Evolutionary conservation across 768 basidiomycete species (phyloP).

Genomic region (Russula ochroleuca): DNA sequence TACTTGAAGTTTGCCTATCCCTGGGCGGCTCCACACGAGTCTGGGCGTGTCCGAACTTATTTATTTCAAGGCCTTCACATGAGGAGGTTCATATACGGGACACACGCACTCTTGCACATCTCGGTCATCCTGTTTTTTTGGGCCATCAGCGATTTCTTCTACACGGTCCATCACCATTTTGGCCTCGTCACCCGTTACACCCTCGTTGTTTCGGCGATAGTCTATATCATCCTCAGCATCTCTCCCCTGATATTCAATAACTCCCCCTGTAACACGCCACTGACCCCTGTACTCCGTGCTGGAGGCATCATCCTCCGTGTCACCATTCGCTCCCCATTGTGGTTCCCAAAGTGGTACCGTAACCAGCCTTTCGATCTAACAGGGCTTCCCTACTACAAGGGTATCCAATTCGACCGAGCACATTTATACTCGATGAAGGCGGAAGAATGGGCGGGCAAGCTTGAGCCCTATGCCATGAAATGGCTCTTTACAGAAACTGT

Average conservation of each 20-base stretch:
- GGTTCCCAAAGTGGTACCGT: not conserved
- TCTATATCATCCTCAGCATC: conserved; percentile 16
- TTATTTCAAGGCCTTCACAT: conserved; percentile 12
- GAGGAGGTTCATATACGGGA: conserved; percentile 9
- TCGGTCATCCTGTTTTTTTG: conserved; percentile 22
- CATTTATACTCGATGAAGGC: not conserved
- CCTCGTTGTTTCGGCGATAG: not conserved
- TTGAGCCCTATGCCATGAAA: conserved; percentile 9
- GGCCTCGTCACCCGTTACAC: not conserved
- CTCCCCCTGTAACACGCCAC: conserved; percentile 18
- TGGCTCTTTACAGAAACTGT: conserved; percentile 15
- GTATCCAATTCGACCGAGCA: not conserved
- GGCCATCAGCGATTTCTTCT: conserved; percentile 15
- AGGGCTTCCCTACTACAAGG: not conserved
- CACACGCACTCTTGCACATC: conserved; percentile 16
- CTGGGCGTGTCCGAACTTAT: conserved; percentile 19
- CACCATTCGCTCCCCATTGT: not conserved
- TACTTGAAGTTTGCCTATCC: conserved; percentile 11
- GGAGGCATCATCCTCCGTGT: not conserved
- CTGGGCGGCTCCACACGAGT: conserved; percentile 8
- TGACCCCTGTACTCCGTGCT: conserved; percentile 10
- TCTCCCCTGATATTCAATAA: conserved; percentile 13
- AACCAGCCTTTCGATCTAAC: not conserved
- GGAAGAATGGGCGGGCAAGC: not conserved
- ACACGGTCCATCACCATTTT: not conserved